Evolutionary conservation across 2,329 filamentous ascomycete genomes (phyloP), one percentile per base, ranked within the genome.

Genomic region (Lithohypha guttulata): DNA sequence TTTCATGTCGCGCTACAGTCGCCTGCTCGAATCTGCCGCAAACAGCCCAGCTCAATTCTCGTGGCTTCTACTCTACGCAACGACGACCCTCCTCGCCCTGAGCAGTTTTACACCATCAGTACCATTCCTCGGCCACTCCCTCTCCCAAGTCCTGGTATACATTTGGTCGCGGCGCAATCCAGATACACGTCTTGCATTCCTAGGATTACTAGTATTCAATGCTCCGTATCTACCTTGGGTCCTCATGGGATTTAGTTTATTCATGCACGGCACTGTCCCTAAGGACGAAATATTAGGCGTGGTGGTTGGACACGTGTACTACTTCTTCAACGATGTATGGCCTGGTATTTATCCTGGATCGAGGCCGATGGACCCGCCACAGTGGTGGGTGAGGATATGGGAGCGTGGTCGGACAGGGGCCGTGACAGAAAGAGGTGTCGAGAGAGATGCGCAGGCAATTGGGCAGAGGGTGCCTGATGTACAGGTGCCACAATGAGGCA

Each of bases 141-240:
- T 98, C 10, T 93, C 84, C 3, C 93, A 85, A 34, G 94, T 84
- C 4, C 70, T 98, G 45, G 89, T 96, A 41, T 98, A 98, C 61
- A 95, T 98, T 54, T 98, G 91, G 91, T 91, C 86, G 47, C 75
- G 91, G 38, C 79, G 89, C 42, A 96, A 98, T 58, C 89, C 91
- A 1, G 84, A 95, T 47, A 93, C 86, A 0, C 72, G 84, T 42
- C 70, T 98, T 10, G 93, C 84, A 56, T 86, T 94, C 59, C 65
- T 98, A 3, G 91, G 91, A 0, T 59, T 98, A 33, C 63, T 96
- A 28, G 83, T 91, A 1, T 96, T 98, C 62, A 85, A 83, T 4
- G 91, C 91, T 15, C 91, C 91, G 1, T 96, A 93, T 61, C 67
- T 98, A 31, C 91, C 91, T 0, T 96, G 89, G 87, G 89, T 98